Evolutionary conservation across 495 filamentous ascomycete genomes (phyloP), one percentile per base, ranked within the genome.

Genomic region (Trichoderma reesei): DNA sequence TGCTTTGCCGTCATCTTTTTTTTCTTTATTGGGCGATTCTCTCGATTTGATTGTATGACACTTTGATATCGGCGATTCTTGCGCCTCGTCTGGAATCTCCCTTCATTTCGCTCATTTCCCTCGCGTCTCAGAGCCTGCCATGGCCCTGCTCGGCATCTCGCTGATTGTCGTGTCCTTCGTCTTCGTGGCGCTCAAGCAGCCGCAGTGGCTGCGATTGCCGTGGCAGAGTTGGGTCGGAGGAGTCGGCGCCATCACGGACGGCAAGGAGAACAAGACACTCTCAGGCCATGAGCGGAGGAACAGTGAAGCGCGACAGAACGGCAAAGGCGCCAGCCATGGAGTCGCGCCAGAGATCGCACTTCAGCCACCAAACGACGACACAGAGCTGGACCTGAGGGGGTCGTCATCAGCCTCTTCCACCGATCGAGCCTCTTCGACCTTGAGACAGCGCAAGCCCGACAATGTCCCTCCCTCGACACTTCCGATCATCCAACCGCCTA

Each of bases 111-210:
- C 26, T 26, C 26, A 26, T 20, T 41, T 34, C 18, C 31, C 26
- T 37, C 31, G 20, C 20, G 39, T 44, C 44, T 62, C 61, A 54
- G 41, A 59, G 60, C 63, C 61, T 67, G 67, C 38, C 7, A 84
- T 83, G 81, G 78, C 74, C 68, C 71, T 82, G 64, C 65, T 86
- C 26, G 83, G 81, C 62, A 68, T 84, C 61, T 81, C 82, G 6
- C 69, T 85, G 26, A 72, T 85, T 65, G 69, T 84, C 64, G 82
- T 79, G 20, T 83, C 83, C 0, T 64, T 84, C 41, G 73, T 84
- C 14, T 76, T 80, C 60, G 69, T 83, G 62, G 74, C 77, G 62
- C 79, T 83, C 64, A 74, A 74, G 61, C 76, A 75, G 65, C 80
- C 78, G 38, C 72, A 76, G 8, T 75, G 74, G 66, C 65, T 79